Percentiles rank a stretch among this genome's conserved stretches.
phyloP scores from a whole-genome alignment of 1,284 basidiomycete species.

The Moesziomyces antarcticus region DNA sequence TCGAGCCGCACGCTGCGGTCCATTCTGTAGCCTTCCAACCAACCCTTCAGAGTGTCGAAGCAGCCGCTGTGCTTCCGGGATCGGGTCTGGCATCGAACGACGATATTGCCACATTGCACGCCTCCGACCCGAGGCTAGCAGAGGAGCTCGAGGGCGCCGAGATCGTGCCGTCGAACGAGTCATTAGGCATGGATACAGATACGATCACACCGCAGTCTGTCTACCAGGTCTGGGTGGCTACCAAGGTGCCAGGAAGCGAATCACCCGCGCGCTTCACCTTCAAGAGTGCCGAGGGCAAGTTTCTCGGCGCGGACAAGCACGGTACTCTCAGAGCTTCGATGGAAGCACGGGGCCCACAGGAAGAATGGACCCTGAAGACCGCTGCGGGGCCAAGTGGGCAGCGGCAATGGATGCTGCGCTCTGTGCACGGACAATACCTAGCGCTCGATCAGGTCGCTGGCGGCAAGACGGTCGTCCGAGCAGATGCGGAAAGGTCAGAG shows the following conservation, averaged over 20 bases:
- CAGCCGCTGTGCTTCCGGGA: conserved; percentile 10
- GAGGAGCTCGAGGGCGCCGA: conserved; percentile 40
- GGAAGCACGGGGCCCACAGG: conserved; percentile 62
- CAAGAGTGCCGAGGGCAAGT: conserved; percentile 57
- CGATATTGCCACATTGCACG: conserved; percentile 19
- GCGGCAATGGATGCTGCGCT: conserved; percentile 27
- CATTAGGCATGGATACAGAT: background rate
- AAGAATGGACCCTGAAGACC: conserved; percentile 51
- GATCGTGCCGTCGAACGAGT: conserved; percentile 15
- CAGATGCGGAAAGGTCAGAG: conserved; percentile 28
- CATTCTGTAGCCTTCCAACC: conserved; percentile 37
- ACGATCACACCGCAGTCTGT: conserved; percentile 48
- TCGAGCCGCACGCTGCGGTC: background rate
- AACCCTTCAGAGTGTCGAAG: conserved; percentile 41
- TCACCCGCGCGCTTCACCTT: conserved; percentile 48
- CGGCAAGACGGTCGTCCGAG: conserved; percentile 46
- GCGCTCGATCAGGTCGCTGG: conserved; percentile 41
- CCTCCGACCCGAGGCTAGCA: conserved; percentile 27
- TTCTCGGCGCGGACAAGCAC: conserved; percentile 48
- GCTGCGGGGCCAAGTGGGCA: background rate
- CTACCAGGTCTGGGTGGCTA: conserved; percentile 62
- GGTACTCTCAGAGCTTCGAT: conserved; percentile 42
- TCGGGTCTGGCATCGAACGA: conserved; percentile 3
- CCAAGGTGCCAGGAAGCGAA: conserved; percentile 32
- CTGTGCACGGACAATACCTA: conserved; percentile 48